Conservation (phyloP, 345 rosid genomes). For the Citrus maxima region DNA sequence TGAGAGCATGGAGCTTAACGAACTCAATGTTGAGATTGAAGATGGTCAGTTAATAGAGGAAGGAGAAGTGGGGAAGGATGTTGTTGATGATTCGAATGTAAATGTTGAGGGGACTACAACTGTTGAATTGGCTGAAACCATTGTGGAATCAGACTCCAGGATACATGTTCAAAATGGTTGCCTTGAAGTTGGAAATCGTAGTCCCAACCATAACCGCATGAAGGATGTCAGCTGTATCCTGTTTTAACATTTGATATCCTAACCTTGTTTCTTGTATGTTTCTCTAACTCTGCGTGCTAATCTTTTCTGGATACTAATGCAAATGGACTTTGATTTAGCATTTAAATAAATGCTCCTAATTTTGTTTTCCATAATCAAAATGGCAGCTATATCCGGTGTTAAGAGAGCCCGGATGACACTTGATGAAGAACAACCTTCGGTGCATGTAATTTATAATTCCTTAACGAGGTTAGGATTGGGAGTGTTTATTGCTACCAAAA, state of each 20-base stretch:
- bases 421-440: conserved; percentile 63
- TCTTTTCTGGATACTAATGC: neutral
- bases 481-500: conserved; percentile 1
- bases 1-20: conserved; percentile 38
- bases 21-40: conserved; percentile 32
- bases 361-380: conserved; percentile 50
- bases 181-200: conserved; percentile 25
- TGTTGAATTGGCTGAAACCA: conserved; percentile 33
- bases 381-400: conserved; percentile 59
- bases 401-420: conserved; percentile 61
- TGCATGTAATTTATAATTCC: conserved; percentile 62
- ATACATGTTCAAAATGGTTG: conserved; percentile 28
- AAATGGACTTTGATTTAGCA: neutral
- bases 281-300: neutral
- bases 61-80: conserved; percentile 34
- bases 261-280: conserved; percentile 9
- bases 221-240: conserved; percentile 67
- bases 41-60: conserved; percentile 31
- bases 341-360: neutral
- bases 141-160: conserved; percentile 17
- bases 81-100: conserved; percentile 31
- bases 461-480: conserved; percentile 70
- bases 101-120: conserved; percentile 39
- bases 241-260: conserved; percentile 17
- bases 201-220: conserved; percentile 18